phyloP scores from a whole-genome alignment of 139 green algal genomes.

The Micractinium conductrix region DNA sequence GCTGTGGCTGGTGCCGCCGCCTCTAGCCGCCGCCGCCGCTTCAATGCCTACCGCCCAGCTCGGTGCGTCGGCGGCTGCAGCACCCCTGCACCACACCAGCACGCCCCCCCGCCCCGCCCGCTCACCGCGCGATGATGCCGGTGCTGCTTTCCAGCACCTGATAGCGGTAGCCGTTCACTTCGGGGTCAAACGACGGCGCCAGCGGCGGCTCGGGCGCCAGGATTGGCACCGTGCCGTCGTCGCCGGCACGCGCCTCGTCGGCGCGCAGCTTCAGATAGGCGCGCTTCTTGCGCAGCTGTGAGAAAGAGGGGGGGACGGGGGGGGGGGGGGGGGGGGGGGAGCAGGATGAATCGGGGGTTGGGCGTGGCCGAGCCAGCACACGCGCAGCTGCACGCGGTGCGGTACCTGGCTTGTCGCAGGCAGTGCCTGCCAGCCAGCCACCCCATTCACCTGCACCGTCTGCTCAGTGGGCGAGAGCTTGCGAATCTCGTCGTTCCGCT shows the following conservation, averaged over 20 bases:
- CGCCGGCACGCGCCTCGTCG: slow-evolving; percentile 54
- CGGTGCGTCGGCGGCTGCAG: no score
- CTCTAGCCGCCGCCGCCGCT: no score
- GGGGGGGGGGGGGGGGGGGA: background rate
- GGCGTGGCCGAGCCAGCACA: background rate
- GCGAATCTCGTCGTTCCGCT: slow-evolving; percentile 49
- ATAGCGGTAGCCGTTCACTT: slow-evolving; percentile 70
- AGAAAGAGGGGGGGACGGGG: background rate
- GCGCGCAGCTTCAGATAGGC: slow-evolving; percentile 49
- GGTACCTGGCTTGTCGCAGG: background rate
- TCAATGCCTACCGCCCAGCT: no score
- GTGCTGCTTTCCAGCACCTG: slow-evolving; percentile 68
- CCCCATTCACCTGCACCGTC: slow-evolving; percentile 21
- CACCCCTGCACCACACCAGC: no score
- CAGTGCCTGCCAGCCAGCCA: background rate
- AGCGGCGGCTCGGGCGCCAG: slow-evolving; percentile 72
- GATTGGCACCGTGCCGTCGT: slow-evolving; percentile 55
- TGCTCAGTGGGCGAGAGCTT: slow-evolving; percentile 41
- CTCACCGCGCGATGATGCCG: slow-evolving; percentile 54
- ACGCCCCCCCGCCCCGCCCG: background rate
- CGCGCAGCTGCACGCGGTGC: no score
- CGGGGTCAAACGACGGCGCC: slow-evolving; percentile 78
- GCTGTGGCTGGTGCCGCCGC: no score
- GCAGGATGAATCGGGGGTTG: background rate
- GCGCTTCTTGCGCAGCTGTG: slow-evolving; percentile 49